Evolutionary conservation across 192 early-diverging fungal species (phyloP), one percentile per base, ranked within the genome.

Genomic region (Backusella sp.): DNA sequence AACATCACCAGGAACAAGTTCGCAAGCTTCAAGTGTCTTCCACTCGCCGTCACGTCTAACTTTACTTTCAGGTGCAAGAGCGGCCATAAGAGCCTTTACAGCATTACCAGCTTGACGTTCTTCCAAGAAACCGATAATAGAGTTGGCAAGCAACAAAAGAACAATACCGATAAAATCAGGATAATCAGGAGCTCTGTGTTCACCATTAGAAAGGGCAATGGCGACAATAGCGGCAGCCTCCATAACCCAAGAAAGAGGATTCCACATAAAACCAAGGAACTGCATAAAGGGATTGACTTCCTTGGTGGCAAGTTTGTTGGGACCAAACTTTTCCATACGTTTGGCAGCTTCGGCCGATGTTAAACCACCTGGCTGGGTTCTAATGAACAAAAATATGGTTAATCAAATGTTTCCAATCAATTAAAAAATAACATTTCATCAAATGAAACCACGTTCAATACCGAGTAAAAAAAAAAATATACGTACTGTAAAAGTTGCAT

Each of bases 21-120:
- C 77, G 37, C 83, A 78, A 28, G 95, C 87, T 75, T 95, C 92
- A 77, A 96, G 56, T 11, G 90, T 92, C 23, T 86, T 87, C 88
- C 93, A 92, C 74, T 89, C 80, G 78, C 91, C 91, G 85, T 95
- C 88, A 83, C 95, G 90, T 90, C 90, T 94, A 75, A 92, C 93
- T 81, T 91, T 92, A 82, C 90, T 90, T 86, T 94, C 91, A 30
- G 94, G 92, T 36, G 95, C 94, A 15, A 96, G 87, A 34, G 94
- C 93, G 34, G 91, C 93, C 89, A 95, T 97, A 75, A 97, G 87
- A 23, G 95, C 96, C 85, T 97, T 93, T 75, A 97, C 88, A 53
- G 96, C 94, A 77, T 91, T 92, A 80, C 94, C 95, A 59, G 96
- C 94, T 44, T 93, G 90, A 74, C 92, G 91, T 82, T 97, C 96